phyloP scores from a whole-genome alignment of 352 stramenopile species.

The Pythium oligandrum region DNA sequence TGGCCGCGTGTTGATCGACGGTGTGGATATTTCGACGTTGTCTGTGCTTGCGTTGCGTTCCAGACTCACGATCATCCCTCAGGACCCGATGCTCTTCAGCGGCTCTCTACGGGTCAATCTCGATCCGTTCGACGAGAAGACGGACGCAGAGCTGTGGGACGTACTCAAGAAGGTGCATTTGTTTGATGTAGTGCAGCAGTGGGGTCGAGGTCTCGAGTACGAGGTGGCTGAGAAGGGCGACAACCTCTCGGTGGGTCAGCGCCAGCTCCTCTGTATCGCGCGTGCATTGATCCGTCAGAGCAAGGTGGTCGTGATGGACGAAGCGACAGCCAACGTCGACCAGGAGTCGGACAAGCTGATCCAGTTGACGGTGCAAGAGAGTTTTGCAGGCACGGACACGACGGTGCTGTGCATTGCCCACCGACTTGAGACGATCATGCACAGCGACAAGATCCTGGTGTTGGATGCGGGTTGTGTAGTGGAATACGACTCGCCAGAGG shows the following conservation, averaged over 20 bases:
- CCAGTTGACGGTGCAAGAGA: constrained; percentile 67
- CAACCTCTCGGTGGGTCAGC: no score
- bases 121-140: constrained; percentile 84
- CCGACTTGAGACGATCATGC: constrained; percentile 91
- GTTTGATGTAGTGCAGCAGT: constrained; percentile 37
- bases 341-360: constrained; percentile 60
- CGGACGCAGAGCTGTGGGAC: constrained; percentile 53
- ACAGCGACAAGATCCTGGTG: constrained; percentile 88
- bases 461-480: constrained; percentile 86
- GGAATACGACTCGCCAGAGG: constrained; percentile 86
- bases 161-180: constrained; percentile 72
- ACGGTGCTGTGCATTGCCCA: constrained; percentile 95
- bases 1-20: constrained; percentile 83
- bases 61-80: constrained; percentile 85
- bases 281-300: constrained; percentile 89
- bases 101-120: constrained; percentile 87
- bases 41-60: constrained; percentile 74
- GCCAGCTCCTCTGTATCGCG: constrained; percentile 88
- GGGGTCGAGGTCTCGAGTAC: constrained; percentile 66
- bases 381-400: constrained; percentile 60
- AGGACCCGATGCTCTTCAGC: constrained; percentile 91
- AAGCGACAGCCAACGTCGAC: constrained; percentile 90
- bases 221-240: no score
- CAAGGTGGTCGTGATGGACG: constrained; percentile 93
- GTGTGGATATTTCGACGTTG: constrained; percentile 74